phyloP scores from a whole-genome alignment of 2,329 filamentous ascomycete species.

The Coleophoma eucalyptorum region DNA sequence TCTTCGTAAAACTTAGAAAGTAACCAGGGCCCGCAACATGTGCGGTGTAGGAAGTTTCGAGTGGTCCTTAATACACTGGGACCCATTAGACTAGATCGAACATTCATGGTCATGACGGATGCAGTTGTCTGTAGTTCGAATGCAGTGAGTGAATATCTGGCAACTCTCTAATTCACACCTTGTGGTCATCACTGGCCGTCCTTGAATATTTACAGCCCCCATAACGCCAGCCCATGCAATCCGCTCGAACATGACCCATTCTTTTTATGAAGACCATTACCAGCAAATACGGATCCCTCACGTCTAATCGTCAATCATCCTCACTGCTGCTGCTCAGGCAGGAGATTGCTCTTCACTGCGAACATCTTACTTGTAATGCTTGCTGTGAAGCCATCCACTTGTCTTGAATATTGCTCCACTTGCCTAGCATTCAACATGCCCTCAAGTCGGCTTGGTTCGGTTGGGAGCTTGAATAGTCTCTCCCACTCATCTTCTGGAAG shows the following conservation, averaged over 20 bases:
- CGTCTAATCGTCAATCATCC: not conserved
- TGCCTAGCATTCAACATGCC: constrained; percentile 93
- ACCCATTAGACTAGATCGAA: too few relatives aligned
- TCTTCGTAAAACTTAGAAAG: too few relatives aligned
- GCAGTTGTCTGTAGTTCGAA: too few relatives aligned
- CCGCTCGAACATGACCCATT: constrained; percentile 2
- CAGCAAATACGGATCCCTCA: not conserved
- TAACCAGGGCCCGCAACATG: too few relatives aligned
- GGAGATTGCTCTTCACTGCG: constrained; percentile 72
- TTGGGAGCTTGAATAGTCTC: constrained; percentile 94
- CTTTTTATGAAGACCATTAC: not conserved
- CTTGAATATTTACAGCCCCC: constrained; percentile 11
- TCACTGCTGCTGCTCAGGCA: constrained; percentile 37
- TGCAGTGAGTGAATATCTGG: too few relatives aligned
- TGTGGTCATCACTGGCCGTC: not conserved
- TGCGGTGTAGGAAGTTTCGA: too few relatives aligned
- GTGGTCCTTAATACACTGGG: too few relatives aligned
- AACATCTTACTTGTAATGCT: constrained; percentile 97
- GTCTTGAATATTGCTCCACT: constrained; percentile 95
- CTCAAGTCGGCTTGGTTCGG: constrained; percentile 89
- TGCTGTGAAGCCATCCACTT: constrained; percentile 94
- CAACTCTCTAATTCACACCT: not conserved
- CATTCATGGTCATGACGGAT: too few relatives aligned
- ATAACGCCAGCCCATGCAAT: constrained; percentile 22
- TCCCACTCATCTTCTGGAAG: constrained; percentile 98